Evolutionary conservation across 805 yeast genomes (phyloP), one percentile per base, ranked within the genome.

Genomic region (Blastobotrys robertii): DNA sequence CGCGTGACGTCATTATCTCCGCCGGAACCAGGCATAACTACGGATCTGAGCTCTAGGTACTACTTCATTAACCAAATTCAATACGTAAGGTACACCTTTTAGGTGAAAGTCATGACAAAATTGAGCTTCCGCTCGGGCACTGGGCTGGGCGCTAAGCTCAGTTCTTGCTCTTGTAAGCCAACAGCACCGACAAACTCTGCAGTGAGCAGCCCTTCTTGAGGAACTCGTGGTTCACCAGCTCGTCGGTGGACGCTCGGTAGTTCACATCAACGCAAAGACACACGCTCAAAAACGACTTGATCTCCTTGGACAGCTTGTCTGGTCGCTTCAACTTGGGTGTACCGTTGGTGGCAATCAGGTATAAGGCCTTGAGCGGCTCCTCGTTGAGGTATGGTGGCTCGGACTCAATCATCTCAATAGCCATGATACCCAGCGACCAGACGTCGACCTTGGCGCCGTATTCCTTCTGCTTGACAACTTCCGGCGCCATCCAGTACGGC

Each of bases 281-380:
- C 72, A 80, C 73, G 30, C 78, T 73, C 55, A 92, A 70, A 56
- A 92, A 92, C 40, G 70, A 65, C 52, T 79, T 76, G 57, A 92
- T 67, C 14, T 70, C 73, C 38, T 72, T 65, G 48, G 88, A 77
- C 41, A 92, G 66, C 4, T 79, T 76, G 44, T 84, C 95, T 2
- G 95, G 92, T 56, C 87, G 85, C 62, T 88, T 87, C 58, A 92
- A 69, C 52, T 80, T 79, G 15, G 99, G 99, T 0, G 97, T 92
- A 42, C 98, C 98, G 56, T 81, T 82, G 3, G 86, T 79, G 4
- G 87, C 84, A 57, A 82, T 82, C 59, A 82, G 64, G 54, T 79
- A 83, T 42, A 82, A 67, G 1, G 92, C 92, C 56, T 79, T 74
- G 47, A 83, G 67, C 3, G 90, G 92, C 51, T 81, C 82, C 56